These are phyloP conservation scores for Ambrosia artemisiifolia DNA, from an alignment of 129 eudicot species.

Conservation along the genomic window DNA sequence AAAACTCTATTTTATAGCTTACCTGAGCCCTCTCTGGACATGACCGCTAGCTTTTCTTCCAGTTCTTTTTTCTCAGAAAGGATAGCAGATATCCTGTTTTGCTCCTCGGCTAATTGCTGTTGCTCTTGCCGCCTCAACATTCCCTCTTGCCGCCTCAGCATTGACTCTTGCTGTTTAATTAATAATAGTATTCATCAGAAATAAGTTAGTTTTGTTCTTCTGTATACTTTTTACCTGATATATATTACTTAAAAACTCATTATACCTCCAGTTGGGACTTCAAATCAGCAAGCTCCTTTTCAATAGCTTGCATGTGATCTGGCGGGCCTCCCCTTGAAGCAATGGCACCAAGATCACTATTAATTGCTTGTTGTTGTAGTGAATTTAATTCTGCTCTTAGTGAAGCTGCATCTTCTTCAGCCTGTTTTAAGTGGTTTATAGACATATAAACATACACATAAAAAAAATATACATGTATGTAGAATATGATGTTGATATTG, in stretches of 20 bases:
- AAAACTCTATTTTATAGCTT: neutral
- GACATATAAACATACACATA: constrained; percentile 12
- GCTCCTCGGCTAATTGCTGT: constrained; percentile 71
- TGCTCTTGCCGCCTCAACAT: constrained; percentile 80
- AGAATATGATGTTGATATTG: neutral
- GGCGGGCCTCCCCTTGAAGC: constrained; percentile 59
- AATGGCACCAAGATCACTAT: constrained; percentile 37
- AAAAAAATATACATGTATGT: neutral
- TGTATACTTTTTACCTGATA: neutral
- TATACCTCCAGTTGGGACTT: constrained; percentile 78
- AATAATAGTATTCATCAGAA: constrained; percentile 15
- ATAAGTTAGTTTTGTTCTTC: neutral
- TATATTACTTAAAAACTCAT: neutral
- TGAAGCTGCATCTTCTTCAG: constrained; percentile 95
- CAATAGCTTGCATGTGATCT: constrained; percentile 69
- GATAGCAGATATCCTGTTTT: constrained; percentile 55
- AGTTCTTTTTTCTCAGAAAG: constrained; percentile 66
- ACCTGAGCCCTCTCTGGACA: constrained; percentile 67
- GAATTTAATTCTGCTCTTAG: constrained; percentile 83
- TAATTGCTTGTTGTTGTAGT: constrained; percentile 79
- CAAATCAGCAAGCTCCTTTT: constrained; percentile 69
- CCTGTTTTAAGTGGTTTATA: constrained; percentile 43
- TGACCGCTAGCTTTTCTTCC: constrained; percentile 65
- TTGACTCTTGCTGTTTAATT: constrained; percentile 34
- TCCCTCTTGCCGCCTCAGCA: constrained; percentile 60